Evolutionary conservation across 257 asterid genomes (phyloP), one percentile per base, ranked within the genome.

Genomic region (Ocimum tenuiflorum): DNA sequence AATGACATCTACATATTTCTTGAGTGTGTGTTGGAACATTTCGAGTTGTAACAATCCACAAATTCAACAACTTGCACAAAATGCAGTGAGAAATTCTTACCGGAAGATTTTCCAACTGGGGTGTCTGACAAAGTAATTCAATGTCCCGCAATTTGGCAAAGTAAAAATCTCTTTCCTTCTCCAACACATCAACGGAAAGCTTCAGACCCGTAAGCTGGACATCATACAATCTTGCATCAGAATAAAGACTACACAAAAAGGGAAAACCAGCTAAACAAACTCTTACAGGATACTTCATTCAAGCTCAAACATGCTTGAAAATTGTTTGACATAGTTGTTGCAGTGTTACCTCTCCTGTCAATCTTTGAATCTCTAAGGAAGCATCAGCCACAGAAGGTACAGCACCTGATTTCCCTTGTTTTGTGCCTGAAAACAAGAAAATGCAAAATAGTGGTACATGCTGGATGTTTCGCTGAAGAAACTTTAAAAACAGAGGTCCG

Each of bases 151-250:
- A 53, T 70, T 87, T 91, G 14, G 88, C 89, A 65, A 89, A 91
- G 82, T 91, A 91, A 67, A 91, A 89, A 78, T 91, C 96, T 56
- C 98, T 81, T 75, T 89, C 98, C 76, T 89, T 91, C 74, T 91
- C 98, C 82, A 91, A 59, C 31, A 70, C 66, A 57, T 89, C 98
- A 19, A 83, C 83, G 1, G 95, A 85, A 20, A 85, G 79, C 85
- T 85, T 87, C 67, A 91, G 86, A 43, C 89, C 87, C 13, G 79
- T 75, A 54, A 82, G 55, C 98, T 91, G 85, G 13, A 81, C 19
- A 63, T 27, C 39, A 70, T 38, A 35, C 27, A 4, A 36, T 52
- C 57, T 48, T 56, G 61, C 47, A 59, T 57, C 42, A 39, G 22
- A 60, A 1, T 31, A 22, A 24, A 45, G 35, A 18, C 14, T n/a